A percentile compares a stretch with the other conserved stretches of the same genome.
phyloP scores from a whole-genome alignment of 768 basidiomycete species.

The Gymnopilus junonius region DNA sequence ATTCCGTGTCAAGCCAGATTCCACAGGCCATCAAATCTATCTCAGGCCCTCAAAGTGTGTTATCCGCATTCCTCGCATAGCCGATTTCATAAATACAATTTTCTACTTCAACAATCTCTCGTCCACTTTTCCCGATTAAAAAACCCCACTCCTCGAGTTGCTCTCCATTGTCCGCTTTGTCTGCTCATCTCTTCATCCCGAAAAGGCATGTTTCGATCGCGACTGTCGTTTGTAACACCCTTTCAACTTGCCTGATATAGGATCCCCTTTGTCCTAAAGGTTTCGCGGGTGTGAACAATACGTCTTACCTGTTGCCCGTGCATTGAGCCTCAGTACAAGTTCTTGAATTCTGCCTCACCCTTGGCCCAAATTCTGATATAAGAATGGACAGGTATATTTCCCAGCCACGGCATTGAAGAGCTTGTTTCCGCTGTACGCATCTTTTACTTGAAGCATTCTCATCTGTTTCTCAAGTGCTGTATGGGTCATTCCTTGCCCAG shows the following conservation, averaged over 20 bases:
- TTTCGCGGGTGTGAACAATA: constrained; percentile 43
- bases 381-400: constrained; percentile 43
- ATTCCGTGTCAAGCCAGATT: constrained; percentile 29
- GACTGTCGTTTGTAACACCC: constrained; percentile 36
- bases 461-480: constrained; percentile 31
- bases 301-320: constrained; percentile 38
- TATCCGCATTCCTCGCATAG: constrained; percentile 33
- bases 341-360: constrained; percentile 42
- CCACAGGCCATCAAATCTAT: constrained; percentile 33
- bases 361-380: constrained; percentile 47
- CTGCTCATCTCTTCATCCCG: constrained; percentile 35
- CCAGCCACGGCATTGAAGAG: constrained; percentile 37
- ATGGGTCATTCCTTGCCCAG: constrained; percentile 38
- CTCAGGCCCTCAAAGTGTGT: constrained; percentile 30
- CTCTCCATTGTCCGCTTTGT: constrained; percentile 32
- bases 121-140: constrained; percentile 17
- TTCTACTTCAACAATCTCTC: constrained; percentile 15
- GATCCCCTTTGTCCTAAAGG: constrained; percentile 49
- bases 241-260: constrained; percentile 58
- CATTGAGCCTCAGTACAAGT: constrained; percentile 42
- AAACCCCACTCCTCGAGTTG: constrained; percentile 14
- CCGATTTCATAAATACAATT: constrained; percentile 26
- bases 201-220: constrained; percentile 50
- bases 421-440: constrained; percentile 43
- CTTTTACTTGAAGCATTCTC: constrained; percentile 21